Evolutionary conservation across 2,329 filamentous ascomycete genomes (phyloP).

Genomic region (Fragosphaeria purpurea): DNA sequence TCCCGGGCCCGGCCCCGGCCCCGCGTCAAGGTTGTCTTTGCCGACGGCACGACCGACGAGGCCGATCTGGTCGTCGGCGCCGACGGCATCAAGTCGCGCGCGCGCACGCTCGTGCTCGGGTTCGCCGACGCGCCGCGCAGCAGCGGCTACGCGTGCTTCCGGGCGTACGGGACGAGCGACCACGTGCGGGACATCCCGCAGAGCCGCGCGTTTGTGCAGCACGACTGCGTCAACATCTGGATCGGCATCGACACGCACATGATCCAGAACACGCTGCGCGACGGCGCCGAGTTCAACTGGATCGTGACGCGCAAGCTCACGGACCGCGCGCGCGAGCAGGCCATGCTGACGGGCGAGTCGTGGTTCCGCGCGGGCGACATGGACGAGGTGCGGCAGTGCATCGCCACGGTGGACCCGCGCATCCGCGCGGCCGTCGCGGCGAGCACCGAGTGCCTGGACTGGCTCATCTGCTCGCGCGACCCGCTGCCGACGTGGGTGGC

Average conservation of each 20-base stretch:
- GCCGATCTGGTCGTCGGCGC: conserved; percentile 42
- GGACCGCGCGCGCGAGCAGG: conserved; percentile 23
- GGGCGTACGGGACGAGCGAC: conserved; percentile 33
- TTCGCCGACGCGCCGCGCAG: conserved; percentile 42
- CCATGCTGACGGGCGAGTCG: conserved; percentile 34
- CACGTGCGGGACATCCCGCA: conserved; percentile 24
- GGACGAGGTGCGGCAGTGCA: conserved; percentile 28
- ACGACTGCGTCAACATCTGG: conserved; percentile 36
- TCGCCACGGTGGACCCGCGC: conserved; percentile 30
- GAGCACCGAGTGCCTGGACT: conserved; percentile 37
- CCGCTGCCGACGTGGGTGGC: conserved; percentile 43
- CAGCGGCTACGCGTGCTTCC: conserved; percentile 43
- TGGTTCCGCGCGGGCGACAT: conserved; percentile 39
- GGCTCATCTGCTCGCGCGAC: conserved; percentile 45
- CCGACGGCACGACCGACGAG: conserved; percentile 24
- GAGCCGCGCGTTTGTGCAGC: conserved; percentile 30
- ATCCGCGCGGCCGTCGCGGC: conserved; percentile 35
- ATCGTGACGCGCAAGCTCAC: conserved; percentile 33
- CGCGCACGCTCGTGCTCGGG: conserved; percentile 39
- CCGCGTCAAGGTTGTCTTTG: conserved; percentile 18
- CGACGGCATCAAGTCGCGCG: conserved; percentile 41
- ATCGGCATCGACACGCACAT: conserved; percentile 33
- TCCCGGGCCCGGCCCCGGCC: conserved; percentile 13
- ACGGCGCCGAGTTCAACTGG: conserved; percentile 35
- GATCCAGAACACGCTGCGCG: conserved; percentile 32